phyloP scores from a whole-genome alignment of 164 flowering plant species.

The Aristolochia contorta region DNA sequence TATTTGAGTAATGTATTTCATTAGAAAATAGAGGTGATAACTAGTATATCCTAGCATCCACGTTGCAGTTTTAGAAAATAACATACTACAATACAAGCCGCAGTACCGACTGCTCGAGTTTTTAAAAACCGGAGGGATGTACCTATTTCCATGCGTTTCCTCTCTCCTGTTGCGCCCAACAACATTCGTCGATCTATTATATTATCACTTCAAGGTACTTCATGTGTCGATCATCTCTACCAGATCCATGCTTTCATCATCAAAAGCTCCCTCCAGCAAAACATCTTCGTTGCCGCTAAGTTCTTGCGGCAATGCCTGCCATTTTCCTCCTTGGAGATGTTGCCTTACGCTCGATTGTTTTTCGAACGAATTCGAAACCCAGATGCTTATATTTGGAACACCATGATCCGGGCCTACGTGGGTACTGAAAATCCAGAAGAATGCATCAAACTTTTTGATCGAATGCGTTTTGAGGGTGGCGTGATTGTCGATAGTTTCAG shows the following conservation, averaged over 20 bases:
- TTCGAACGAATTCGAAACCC: constrained; percentile 18
- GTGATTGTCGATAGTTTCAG: constrained; percentile 21
- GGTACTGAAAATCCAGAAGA: constrained; percentile 20
- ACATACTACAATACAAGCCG: no score
- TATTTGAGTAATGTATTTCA: no score
- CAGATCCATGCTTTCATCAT: constrained; percentile 29
- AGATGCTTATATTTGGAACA: constrained; percentile 27
- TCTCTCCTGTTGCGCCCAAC: background rate
- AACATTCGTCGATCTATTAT: background rate
- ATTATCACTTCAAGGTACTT: background rate
- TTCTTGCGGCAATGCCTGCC: constrained; percentile 13
- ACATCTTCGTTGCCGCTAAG: constrained; percentile 22
- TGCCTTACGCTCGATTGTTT: constrained; percentile 21
- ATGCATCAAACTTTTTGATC: constrained; percentile 16
- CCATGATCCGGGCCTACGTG: constrained; percentile 32
- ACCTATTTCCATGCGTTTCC: no score
- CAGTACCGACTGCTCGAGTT: no score
- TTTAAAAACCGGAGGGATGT: no score
- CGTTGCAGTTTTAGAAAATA: no score
- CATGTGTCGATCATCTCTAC: constrained; percentile 1
- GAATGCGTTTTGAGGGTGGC: constrained; percentile 14
- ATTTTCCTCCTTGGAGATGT: constrained; percentile 1
- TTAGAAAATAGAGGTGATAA: no score
- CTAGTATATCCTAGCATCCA: no score
- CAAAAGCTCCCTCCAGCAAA: constrained; percentile 25